Evolutionary conservation across 1,139 yeast genomes (phyloP).

Genomic region (Scheffersomyces illinoinensis): DNA sequence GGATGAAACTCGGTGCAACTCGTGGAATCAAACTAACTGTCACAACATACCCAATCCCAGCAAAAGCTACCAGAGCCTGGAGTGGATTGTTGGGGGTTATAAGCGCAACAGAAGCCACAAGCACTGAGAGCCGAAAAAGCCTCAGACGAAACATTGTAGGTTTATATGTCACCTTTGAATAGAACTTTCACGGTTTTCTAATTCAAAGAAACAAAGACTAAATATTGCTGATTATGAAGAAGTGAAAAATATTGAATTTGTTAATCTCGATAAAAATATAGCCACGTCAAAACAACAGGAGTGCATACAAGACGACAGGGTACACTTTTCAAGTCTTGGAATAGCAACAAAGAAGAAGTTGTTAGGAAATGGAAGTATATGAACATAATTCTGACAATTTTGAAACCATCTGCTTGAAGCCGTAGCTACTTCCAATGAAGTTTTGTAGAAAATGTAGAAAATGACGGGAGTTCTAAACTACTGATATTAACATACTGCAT

Average conservation of each 20-base stretch:
- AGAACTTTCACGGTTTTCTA: not conserved
- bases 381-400: not conserved
- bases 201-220: not conserved
- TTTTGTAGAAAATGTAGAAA: not conserved
- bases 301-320: not conserved
- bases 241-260: not conserved
- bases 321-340: not conserved
- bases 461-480: not conserved
- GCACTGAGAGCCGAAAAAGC: constrained; percentile 6
- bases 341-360: not conserved
- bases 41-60: constrained; percentile 62
- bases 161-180: constrained; percentile 2
- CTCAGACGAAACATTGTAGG: not conserved
- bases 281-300: not conserved
- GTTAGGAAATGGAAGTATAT: not conserved
- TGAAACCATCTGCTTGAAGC: not conserved
- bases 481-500: not conserved
- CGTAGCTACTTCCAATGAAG: not conserved
- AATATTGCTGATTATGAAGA: not conserved
- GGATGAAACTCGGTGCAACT: constrained; percentile 64
- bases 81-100: constrained; percentile 32
- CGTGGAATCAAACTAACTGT: constrained; percentile 67
- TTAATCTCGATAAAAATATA: too few relatives aligned
- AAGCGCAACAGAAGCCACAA: constrained; percentile 11
- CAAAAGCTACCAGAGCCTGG: constrained; percentile 62